Conservation (phyloP, 169 alveolate species). For the Plasmodium yoelii region DNA sequence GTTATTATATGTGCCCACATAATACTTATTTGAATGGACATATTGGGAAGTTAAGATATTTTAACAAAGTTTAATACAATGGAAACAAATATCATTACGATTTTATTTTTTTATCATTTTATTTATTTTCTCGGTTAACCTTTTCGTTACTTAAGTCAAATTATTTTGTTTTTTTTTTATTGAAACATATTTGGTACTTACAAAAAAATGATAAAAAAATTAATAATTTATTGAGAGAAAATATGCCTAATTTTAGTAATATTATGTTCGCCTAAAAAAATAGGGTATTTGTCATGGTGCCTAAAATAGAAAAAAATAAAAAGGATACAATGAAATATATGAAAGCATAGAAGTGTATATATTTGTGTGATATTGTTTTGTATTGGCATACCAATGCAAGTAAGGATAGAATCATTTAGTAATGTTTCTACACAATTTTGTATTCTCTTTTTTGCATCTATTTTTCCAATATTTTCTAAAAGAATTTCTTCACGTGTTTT, state of each 20-base stretch:
- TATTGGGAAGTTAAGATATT: no score
- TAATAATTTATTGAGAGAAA: not conserved
- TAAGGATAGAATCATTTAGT: slow-evolving; percentile 84
- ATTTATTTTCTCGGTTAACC: no score
- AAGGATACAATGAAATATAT: slow-evolving; percentile 7
- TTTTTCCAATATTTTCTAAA: slow-evolving; percentile 92
- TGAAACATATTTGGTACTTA: not conserved
- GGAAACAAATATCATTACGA: no score
- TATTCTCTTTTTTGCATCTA: slow-evolving; percentile 93
- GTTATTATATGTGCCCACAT: no score
- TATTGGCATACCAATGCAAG: slow-evolving; percentile 39
- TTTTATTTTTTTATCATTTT: no score
- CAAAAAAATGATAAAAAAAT: slow-evolving; percentile 11
- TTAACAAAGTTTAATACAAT: no score
- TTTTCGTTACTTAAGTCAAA: no score
- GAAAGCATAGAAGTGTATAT: not conserved
- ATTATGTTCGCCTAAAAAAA: slow-evolving; percentile 18
- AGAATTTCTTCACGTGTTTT: slow-evolving; percentile 95
- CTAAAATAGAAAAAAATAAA: slow-evolving; percentile 1
- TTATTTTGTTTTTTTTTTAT: not conserved
- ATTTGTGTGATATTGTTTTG: not conserved
- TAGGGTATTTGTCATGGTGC: slow-evolving; percentile 70
- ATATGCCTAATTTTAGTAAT: not conserved
- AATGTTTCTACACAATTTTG: slow-evolving; percentile 84
- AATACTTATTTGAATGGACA: no score